phyloP scores from a whole-genome alignment of 768 basidiomycete genomes.

The Lentinula edodes region DNA sequence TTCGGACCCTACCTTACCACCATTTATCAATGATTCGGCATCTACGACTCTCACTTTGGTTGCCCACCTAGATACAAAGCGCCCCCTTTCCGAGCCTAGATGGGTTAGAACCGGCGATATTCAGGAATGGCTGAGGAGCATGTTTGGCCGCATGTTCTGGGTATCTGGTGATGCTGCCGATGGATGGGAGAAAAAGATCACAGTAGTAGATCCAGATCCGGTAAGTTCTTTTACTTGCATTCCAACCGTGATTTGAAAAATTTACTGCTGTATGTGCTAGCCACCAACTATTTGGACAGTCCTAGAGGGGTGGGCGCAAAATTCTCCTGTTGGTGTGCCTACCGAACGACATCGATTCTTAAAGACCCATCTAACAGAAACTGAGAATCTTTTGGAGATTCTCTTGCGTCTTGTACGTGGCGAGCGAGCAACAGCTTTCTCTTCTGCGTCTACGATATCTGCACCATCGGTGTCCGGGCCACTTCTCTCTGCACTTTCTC shows the following conservation, averaged over 20 bases:
- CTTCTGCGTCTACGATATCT: conserved; percentile 54
- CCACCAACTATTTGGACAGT: conserved; percentile 90
- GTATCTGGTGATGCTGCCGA: conserved; percentile 77
- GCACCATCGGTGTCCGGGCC: conserved; percentile 63
- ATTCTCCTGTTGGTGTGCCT: conserved; percentile 69
- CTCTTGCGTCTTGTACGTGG: conserved; percentile 88
- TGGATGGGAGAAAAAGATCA: conserved; percentile 93
- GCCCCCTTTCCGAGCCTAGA: conserved; percentile 90
- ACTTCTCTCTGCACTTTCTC: conserved; percentile 61
- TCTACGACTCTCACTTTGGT: conserved; percentile 59
- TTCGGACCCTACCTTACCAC: conserved; percentile 64
- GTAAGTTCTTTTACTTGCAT: conserved; percentile 41
- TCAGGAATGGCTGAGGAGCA: conserved; percentile 88
- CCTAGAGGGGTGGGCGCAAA: conserved; percentile 84
- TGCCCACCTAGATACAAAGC: conserved; percentile 78
- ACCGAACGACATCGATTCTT: conserved; percentile 85
- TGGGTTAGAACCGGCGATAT: conserved; percentile 96
- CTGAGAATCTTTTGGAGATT: conserved; percentile 90
- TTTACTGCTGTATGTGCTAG: conserved; percentile 30
- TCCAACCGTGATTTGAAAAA: not conserved
- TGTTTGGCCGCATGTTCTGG: conserved; percentile 87
- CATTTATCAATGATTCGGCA: conserved; percentile 51
- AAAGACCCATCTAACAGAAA: conserved; percentile 79
- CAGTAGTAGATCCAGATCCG: conserved; percentile 90
- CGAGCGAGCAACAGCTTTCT: conserved; percentile 71